A percentile compares a stretch with the other conserved stretches of the same genome.
phyloP scores from a whole-genome alignment of 2,329 filamentous ascomycete genomes.

The Colletotrichum acutatum region DNA sequence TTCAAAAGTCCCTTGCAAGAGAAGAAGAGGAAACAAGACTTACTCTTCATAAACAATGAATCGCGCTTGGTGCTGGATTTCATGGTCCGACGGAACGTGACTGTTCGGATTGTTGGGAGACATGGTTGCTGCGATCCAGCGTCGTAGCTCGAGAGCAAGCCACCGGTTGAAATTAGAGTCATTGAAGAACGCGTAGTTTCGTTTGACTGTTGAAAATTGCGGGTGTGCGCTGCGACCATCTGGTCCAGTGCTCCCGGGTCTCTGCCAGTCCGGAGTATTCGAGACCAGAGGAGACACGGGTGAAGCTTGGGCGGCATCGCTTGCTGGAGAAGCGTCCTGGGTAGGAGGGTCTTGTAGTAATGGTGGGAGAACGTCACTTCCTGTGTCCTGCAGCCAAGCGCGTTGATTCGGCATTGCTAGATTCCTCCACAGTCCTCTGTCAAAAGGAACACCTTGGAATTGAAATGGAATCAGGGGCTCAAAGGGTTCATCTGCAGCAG shows the following conservation, averaged over 20 bases:
- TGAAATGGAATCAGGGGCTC: background rate
- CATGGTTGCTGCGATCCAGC: conserved; percentile 43
- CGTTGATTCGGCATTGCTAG: background rate
- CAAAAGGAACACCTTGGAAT: background rate
- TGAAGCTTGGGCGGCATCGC: background rate
- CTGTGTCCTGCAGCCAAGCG: background rate
- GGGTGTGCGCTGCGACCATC: background rate
- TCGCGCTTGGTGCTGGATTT: conserved; percentile 47
- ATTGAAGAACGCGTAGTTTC: conserved; percentile 36
- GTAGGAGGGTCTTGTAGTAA: background rate
- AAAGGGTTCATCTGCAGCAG: background rate
- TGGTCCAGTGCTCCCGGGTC: background rate
- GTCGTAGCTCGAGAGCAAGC: conserved; percentile 37
- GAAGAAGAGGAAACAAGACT: background rate
- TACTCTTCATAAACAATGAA: conserved; percentile 45
- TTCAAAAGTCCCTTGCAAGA: fast-evolving
- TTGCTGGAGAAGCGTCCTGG: background rate
- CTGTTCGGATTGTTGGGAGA: conserved; percentile 44
- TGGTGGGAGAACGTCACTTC: no score
- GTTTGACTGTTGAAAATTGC: background rate
- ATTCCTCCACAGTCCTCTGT: background rate
- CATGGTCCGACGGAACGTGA: conserved; percentile 47
- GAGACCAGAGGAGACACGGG: background rate
- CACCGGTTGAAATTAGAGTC: conserved; percentile 42
- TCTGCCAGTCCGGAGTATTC: background rate